Base-by-base conservation (phyloP, 768 basidiomycete genomes). In the Lepiota brunneoincarnata region DNA sequence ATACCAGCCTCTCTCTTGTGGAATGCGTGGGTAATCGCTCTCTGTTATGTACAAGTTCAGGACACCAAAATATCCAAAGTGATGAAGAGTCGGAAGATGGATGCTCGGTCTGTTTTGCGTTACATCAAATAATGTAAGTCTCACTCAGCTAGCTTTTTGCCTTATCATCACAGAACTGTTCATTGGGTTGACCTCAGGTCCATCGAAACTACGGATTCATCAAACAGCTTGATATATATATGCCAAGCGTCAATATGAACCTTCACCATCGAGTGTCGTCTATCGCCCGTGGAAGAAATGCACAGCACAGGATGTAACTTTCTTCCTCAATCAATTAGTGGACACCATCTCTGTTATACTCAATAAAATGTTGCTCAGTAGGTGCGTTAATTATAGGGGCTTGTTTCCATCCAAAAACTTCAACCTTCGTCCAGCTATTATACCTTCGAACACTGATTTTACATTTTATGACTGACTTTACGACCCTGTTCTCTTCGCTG, bases 201-300 rank as follows among this genome's bases (percentile, higher is more conserved):
- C 74, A 74, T 51, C 77, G 76, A 1, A 79, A 80, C 59, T 77
- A 76, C 54, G 77, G 77, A 0, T 87, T 87, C 61, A 63, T 82
- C 62, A 83, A 74, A 56, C 84, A 86, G 55, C 73, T 87, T 18
- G 72, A 82, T 35, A 67, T 71, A n/a, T n/a, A 1, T 87, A 84
- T 56, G 71, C 67, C 23, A 72, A 76, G 11, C 84, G 83, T 58
- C 66, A 70, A 37, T 83, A 77, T 59, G 65, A 70, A 18, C 76
- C 80, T 0, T 72, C 70, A 1, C 69, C 69, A 21, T 62, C 66
- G 0, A 72, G 80, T 54, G 51, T 69, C 2, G 69, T 68, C 17
- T 87, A 87, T 55, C 72, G 74, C 3, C 65, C 76, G n/a, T 87
- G 84, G 84, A 82, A 78, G 61, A 76, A 81, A 11, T 69, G 74